Conservation (phyloP, 1,284 basidiomycete species). For the Xerocomus nothofagi region DNA sequence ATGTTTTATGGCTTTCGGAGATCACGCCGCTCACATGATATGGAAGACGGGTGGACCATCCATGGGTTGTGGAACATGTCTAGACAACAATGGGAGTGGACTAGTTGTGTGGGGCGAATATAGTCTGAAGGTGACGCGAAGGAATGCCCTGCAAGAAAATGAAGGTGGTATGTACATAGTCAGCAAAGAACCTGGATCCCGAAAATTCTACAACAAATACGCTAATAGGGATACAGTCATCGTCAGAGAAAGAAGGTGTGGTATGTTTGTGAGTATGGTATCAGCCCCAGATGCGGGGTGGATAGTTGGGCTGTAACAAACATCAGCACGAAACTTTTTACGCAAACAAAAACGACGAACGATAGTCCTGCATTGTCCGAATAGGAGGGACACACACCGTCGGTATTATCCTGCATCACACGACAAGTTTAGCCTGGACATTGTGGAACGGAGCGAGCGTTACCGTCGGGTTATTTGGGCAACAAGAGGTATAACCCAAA, state of each 20-base stretch:
- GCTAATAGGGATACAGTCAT: constrained; percentile 18
- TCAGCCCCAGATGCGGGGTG: constrained; percentile 26
- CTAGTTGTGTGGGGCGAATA: background rate
- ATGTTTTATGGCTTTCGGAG: background rate
- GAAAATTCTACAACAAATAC: constrained; percentile 24
- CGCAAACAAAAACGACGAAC: constrained; percentile 42
- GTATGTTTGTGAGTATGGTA: constrained; percentile 11
- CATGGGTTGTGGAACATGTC: background rate
- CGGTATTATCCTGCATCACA: constrained; percentile 43
- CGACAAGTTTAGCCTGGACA: background rate
- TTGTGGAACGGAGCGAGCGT: constrained; percentile 16
- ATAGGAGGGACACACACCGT: constrained; percentile 67
- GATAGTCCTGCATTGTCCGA: constrained; percentile 67
- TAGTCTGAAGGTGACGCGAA: constrained; percentile 7
- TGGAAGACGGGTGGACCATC: background rate
- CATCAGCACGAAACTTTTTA: constrained; percentile 12
- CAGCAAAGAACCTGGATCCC: background rate
- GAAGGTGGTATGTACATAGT: background rate
- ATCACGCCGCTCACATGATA: background rate
- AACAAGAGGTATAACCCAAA: constrained; percentile 61
- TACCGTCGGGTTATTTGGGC: constrained; percentile 66
- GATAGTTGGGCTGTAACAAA: constrained; percentile 23
- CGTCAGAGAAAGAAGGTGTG: constrained; percentile 21
- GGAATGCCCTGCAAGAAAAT: background rate
- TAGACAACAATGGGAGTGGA: background rate